A percentile compares a stretch with the other conserved stretches of the same genome.
Conservation (phyloP, 2,329 filamentous ascomycete species). For the Gaeumannomyces tritici region DNA sequence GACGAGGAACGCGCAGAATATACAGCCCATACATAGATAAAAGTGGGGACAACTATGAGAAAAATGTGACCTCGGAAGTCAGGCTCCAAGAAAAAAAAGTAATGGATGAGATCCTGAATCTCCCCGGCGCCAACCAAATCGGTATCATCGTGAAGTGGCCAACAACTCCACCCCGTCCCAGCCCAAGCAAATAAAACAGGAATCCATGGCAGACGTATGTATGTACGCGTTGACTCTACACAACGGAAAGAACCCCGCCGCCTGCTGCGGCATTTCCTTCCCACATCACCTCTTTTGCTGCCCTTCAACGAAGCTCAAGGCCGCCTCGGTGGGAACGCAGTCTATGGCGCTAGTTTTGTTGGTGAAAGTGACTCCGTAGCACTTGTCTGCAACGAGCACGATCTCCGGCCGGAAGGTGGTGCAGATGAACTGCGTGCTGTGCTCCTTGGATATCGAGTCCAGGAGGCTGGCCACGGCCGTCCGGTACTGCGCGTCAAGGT, state of each 20-base stretch:
- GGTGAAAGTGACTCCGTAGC: slow-evolving; percentile 88
- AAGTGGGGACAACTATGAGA: background rate
- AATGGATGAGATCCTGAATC: background rate
- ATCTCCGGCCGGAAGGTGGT: slow-evolving; percentile 98
- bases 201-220: background rate
- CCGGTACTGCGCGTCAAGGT: slow-evolving; percentile 94
- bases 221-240: background rate
- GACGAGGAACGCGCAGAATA: background rate
- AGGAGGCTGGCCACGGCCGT: slow-evolving; percentile 90
- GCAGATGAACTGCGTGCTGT: slow-evolving; percentile 81
- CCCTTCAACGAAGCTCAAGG: slow-evolving; percentile 88
- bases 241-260: background rate
- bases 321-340: slow-evolving; percentile 78
- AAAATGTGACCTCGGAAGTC: background rate
- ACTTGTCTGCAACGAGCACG: slow-evolving; percentile 89
- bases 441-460: slow-evolving; percentile 61
- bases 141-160: background rate
- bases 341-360: slow-evolving; percentile 94
- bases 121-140: background rate
- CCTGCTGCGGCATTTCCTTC: background rate
- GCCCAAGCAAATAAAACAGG: background rate
- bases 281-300: slow-evolving; percentile 34
- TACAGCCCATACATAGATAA: background rate
- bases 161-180: background rate
- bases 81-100: background rate